These are phyloP conservation scores for Cymbopogon flexuosus DNA, from an alignment of 202 grass and related monocot genomes.

Conservation along the genomic window DNA sequence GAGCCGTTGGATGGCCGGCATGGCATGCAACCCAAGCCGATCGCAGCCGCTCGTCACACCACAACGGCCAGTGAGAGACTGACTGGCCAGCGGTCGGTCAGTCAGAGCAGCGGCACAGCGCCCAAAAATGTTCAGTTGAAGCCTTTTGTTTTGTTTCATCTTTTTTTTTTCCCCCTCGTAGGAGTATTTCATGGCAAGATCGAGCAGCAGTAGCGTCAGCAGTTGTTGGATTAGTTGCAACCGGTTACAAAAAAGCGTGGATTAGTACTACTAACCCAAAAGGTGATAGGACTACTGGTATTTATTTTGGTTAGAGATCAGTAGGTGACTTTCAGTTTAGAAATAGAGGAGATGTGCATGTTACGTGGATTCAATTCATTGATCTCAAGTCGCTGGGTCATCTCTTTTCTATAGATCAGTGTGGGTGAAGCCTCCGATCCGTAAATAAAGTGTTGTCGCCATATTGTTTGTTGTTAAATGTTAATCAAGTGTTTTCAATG, in stretches of 20 bases:
- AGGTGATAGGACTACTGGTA: background rate
- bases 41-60: background rate
- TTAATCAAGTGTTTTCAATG: background rate
- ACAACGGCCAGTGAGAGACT: background rate
- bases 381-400: background rate
- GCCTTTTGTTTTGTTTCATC: background rate
- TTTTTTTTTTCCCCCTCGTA: background rate
- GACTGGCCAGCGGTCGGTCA: background rate
- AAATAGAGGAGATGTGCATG: background rate
- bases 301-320: background rate
- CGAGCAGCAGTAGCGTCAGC: background rate
- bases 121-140: slow-evolving; percentile 37
- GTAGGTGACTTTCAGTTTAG: slow-evolving; percentile 27
- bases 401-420: background rate
- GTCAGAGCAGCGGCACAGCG: slow-evolving; percentile 19
- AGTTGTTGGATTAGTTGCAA: slow-evolving; percentile 45
- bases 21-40: background rate
- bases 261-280: slow-evolving; percentile 29
- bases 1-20: background rate
- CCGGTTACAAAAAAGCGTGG: background rate
- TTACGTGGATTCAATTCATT: background rate
- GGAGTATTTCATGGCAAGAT: background rate
- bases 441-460: background rate
- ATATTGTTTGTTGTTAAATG: background rate
- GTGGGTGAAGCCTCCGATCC: background rate